Evolutionary conservation across 2,329 filamentous ascomycete species (phyloP).

Genomic region (Botryotinia globosa): DNA sequence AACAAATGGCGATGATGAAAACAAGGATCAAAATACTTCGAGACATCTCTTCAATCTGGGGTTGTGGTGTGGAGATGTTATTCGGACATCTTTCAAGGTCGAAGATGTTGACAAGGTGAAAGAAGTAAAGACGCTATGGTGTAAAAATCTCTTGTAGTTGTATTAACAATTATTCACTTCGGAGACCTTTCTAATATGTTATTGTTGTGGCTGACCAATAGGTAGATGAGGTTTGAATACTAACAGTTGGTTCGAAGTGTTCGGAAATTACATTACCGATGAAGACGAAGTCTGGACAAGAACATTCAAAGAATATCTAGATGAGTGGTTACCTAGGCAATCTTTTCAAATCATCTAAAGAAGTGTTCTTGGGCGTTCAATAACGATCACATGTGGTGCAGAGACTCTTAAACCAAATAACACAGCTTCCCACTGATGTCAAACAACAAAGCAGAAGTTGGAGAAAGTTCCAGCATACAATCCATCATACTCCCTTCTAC

Average conservation of each 20-base stretch:
- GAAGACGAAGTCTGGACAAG: background rate
- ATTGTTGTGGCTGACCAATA: background rate
- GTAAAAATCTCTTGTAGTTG: background rate
- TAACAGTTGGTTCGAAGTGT: background rate
- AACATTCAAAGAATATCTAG: background rate
- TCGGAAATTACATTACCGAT: background rate
- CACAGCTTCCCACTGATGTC: background rate
- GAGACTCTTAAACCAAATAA: background rate
- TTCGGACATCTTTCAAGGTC: background rate
- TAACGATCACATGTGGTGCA: background rate
- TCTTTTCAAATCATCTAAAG: background rate
- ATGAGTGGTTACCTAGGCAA: background rate
- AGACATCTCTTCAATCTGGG: constrained; percentile 7
- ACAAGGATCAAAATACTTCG: background rate
- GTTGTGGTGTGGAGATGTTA: background rate
- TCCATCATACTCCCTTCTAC: background rate
- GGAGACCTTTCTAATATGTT: background rate
- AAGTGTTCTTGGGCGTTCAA: too few species aligned
- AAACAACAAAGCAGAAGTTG: background rate
- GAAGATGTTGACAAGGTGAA: background rate
- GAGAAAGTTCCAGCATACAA: background rate
- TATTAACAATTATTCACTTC: background rate
- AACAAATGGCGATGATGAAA: background rate
- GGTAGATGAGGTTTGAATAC: background rate
- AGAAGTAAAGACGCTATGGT: background rate